Percentiles rank a stretch among this genome's conserved stretches.
phyloP scores from a whole-genome alignment of 352 stramenopile genomes.

The Globisporangium takayamanum region DNA sequence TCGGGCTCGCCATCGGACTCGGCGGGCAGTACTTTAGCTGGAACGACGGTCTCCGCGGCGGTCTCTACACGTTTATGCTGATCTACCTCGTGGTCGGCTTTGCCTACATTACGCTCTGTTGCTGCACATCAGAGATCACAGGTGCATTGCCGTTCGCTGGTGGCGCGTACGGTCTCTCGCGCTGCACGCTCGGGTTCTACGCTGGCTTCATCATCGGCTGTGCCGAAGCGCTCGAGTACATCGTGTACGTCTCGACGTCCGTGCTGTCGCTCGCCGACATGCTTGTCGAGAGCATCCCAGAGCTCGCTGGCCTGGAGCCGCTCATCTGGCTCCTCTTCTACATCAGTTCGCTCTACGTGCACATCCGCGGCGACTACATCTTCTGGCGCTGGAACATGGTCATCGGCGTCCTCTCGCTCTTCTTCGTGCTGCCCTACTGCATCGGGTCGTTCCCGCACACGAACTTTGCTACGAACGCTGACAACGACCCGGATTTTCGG shows the following conservation, averaged over 20 bases:
- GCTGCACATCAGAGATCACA: constrained; percentile 25
- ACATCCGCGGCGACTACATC: constrained; percentile 19
- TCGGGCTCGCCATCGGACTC: constrained; percentile 27
- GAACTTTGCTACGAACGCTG: constrained; percentile 16
- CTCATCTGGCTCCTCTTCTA: constrained; percentile 25
- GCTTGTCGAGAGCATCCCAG: constrained; percentile 14
- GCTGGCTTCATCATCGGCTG: constrained; percentile 30
- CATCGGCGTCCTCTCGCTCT: constrained; percentile 22
- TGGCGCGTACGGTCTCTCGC: constrained; percentile 4
- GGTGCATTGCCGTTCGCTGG: constrained; percentile 29
- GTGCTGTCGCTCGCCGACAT: constrained; percentile 21
- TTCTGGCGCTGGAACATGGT: constrained; percentile 29
- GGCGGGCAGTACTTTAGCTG: constrained; percentile 33
- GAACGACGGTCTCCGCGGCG: constrained; percentile 23
- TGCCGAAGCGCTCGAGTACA: constrained; percentile 28
- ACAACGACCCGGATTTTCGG: constrained; percentile 13
- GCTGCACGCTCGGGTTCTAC: constrained; percentile 13
- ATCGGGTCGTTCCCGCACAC: constrained; percentile 20
- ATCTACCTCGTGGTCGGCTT: constrained; percentile 18
- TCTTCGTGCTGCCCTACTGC: constrained; percentile 27
- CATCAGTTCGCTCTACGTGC: constrained; percentile 14
- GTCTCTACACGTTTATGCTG: constrained; percentile 20
- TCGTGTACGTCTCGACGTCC: constrained; percentile 22
- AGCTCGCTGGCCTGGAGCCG: constrained; percentile 14
- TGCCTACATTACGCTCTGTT: constrained; percentile 24